Percentiles rank a stretch among this genome's conserved stretches.
Conservation (phyloP, 2,329 filamentous ascomycete species). For the Dothideomycetes sp. region DNA sequence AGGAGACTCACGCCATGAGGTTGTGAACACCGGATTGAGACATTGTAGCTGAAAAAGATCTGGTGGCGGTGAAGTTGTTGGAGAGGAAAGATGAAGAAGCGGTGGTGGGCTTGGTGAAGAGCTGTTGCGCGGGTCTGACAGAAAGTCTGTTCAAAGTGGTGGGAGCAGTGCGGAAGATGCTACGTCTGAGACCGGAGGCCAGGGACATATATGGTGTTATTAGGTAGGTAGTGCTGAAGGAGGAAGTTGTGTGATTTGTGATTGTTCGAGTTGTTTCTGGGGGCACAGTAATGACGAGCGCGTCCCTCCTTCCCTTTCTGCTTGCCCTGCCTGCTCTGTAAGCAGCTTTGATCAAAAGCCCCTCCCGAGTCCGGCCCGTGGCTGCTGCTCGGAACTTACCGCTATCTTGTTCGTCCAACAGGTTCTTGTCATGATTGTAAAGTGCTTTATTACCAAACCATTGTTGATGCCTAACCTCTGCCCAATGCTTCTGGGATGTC, state of each 20-base stretch:
- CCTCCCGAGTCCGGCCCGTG: too few relatives aligned
- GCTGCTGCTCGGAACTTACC: too few relatives aligned
- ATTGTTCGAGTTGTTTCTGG: too few relatives aligned
- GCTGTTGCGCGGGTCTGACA: constrained; percentile 11
- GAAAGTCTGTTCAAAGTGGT: constrained; percentile 12
- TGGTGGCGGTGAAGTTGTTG: constrained; percentile 17
- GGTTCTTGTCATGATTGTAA: too few relatives aligned
- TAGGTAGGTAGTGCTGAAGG: background rate
- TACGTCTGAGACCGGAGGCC: constrained; percentile 8
- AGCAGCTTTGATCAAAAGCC: too few relatives aligned
- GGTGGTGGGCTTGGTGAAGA: constrained; percentile 13
- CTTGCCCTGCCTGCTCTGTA: too few relatives aligned
- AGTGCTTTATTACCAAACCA: too few relatives aligned
- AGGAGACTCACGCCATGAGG: constrained; percentile 36
- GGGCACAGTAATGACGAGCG: constrained; percentile 1
- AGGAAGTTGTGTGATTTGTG: background rate
- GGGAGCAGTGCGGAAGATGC: constrained; percentile 14
- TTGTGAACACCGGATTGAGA: constrained; percentile 42
- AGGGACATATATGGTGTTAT: constrained; percentile 7
- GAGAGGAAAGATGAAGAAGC: too few relatives aligned
- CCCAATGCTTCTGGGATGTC: too few relatives aligned
- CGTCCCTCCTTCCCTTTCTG: constrained; percentile 4
- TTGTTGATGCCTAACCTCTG: too few relatives aligned
- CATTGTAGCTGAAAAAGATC: constrained; percentile 37
- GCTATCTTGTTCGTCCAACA: too few relatives aligned